Evolutionary conservation across 257 asterid species (phyloP), one percentile per base, ranked within the genome.

Genomic region (Sherardia arvensis): DNA sequence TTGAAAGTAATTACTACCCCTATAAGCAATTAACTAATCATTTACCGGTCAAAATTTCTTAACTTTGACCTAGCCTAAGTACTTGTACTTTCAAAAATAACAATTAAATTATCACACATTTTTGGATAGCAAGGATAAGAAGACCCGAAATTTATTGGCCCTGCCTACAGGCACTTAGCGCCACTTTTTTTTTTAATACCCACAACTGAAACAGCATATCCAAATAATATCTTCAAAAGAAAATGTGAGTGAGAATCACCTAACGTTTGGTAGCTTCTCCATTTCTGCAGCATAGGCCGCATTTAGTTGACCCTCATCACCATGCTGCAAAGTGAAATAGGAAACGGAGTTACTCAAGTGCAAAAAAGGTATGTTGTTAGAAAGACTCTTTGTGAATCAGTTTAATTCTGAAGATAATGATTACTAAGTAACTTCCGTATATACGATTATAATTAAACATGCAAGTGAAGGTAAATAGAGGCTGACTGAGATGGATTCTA

Each of bases 301-400:
- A 75, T 84, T 90, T 67, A 93, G 71, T 73, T 62, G 63, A 69
- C 95, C 99, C 76, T 93, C 99, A 76, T 85, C 94, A 48, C 97
- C 99, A 25, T 84, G 94, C 99, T 93, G 85, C 81, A 82, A 61
- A 58, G 72, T 65, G 28, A 49, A 48, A 73, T 62, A 66, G 71
- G 66, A 53, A 58, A 1, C 15, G 8, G 32, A 53, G 62, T 22
- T 27, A n/a, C 12, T 59, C 38, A 38, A 32, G 66, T 23, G 55
- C 29, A 48, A 60, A 58, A 49, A 22, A 55, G 23, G 45, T 68
- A 22, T n/a, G 49, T 15, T 14, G 17, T 68, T 33, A 33, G 47
- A 7, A 47, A 48, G 40, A 54, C 28, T 34, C 5, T 25, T 20
- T 4, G 18, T 43, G 15, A 51, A 26, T 43, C 58, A 28, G 30